These are phyloP conservation scores for Globisporangium nunn DNA, from an alignment of 352 stramenopile genomes.

Conservation along the genomic window DNA sequence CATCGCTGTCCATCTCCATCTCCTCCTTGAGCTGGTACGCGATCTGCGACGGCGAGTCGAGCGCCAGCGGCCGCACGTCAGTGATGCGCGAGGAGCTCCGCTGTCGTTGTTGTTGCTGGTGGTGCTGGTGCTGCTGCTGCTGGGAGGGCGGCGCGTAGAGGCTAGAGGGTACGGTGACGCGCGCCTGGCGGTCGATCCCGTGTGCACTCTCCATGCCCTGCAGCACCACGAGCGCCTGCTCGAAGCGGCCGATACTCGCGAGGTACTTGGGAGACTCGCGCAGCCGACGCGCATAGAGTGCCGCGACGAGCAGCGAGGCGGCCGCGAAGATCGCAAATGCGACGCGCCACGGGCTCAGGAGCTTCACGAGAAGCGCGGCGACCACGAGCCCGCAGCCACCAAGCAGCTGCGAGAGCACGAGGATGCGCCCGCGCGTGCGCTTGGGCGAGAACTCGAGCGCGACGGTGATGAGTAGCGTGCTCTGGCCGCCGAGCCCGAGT, in stretches of 20 bases:
- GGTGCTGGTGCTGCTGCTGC: constrained; percentile 18
- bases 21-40: constrained; percentile 11
- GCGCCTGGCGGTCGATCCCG: constrained; percentile 43
- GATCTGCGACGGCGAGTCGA: constrained; percentile 5
- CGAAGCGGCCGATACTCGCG: constrained; percentile 42
- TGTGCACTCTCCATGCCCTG: constrained; percentile 52
- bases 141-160: constrained; percentile 39
- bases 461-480: constrained; percentile 41
- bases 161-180: constrained; percentile 49
- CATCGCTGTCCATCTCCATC: constrained; percentile 14
- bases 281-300: constrained; percentile 27
- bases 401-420: constrained; percentile 36
- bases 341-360: constrained; percentile 16
- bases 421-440: constrained; percentile 47
- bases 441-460: constrained; percentile 57
- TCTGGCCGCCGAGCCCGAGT: constrained; percentile 45
- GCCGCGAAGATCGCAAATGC: constrained; percentile 12
- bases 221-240: constrained; percentile 48
- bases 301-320: constrained; percentile 12
- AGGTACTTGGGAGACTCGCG: constrained; percentile 69
- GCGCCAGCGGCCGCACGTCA: constrained; percentile 2
- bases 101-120: constrained; percentile 20
- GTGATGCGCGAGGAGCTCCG: constrained; percentile 15
- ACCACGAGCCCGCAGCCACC: constrained; percentile 32
- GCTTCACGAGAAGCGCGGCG: constrained; percentile 29